Conservation (phyloP, 768 basidiomycete species). For the Crepidotus variabilis region DNA sequence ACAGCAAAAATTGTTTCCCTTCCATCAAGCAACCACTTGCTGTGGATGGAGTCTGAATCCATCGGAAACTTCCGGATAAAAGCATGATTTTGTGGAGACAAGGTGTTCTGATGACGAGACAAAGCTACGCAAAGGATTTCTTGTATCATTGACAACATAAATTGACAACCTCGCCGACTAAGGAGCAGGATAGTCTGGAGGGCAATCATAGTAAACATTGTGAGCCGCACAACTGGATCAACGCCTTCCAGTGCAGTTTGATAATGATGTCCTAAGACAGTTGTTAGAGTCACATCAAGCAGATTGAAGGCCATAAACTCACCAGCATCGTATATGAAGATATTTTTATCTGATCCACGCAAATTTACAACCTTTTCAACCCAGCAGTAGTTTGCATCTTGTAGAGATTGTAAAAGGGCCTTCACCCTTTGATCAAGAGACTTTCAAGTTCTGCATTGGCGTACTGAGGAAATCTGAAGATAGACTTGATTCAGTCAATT, state of each 20-base stretch:
- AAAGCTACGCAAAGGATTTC: conserved; percentile 8
- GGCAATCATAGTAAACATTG: conserved; percentile 8
- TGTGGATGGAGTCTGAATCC: conserved; percentile 1
- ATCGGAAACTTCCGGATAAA: not conserved
- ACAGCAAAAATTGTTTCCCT: conserved; percentile 10
- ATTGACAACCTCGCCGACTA: conserved; percentile 7
- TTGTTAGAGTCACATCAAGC: not conserved
- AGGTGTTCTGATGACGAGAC: not conserved
- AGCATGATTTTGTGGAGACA: not conserved
- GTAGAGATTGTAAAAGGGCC: no score
- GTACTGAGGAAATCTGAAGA: no score
- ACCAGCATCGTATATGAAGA: not conserved
- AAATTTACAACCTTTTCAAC: not conserved
- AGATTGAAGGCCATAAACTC: not conserved
- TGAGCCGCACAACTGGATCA: conserved; percentile 3
- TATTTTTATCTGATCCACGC: not conserved
- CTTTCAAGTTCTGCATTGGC: no score
- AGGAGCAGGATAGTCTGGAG: conserved; percentile 6
- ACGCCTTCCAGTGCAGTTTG: conserved; percentile 4
- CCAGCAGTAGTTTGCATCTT: no score
- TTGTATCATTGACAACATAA: conserved; percentile 8
- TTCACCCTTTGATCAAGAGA: no score
- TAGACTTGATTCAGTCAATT: not conserved
- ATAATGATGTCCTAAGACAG: conserved; percentile 9
- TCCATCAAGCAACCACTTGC: conserved; percentile 5